Evolutionary conservation across 768 basidiomycete genomes (phyloP).

Genomic region (Saitozyma podzolica): DNA sequence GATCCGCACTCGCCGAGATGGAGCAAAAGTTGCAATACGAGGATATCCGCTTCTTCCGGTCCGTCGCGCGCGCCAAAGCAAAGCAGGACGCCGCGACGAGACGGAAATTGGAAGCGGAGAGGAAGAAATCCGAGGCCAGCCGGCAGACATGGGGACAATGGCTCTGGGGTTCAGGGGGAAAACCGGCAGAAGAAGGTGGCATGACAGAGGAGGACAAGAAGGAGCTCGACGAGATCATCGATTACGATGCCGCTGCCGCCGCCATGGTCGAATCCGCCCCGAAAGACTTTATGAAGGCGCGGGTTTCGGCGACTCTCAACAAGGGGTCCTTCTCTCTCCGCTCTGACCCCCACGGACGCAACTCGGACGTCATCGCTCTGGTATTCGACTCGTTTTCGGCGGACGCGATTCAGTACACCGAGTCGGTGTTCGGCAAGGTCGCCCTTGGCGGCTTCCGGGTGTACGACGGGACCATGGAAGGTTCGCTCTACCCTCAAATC

Average conservation of each 20-base stretch:
- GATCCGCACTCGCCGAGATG: slow-evolving; percentile 59
- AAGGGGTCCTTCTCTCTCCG: slow-evolving; percentile 85
- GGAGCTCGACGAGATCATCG: slow-evolving; percentile 86
- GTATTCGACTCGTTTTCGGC: slow-evolving; percentile 86
- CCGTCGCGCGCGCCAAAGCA: slow-evolving; percentile 82
- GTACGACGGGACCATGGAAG: slow-evolving; percentile 81
- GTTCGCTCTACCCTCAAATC: slow-evolving; percentile 83
- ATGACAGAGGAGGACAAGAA: slow-evolving; percentile 87
- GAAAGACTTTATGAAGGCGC: slow-evolving; percentile 74
- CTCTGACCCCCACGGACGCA: slow-evolving; percentile 64
- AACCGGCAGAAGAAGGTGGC: slow-evolving; percentile 52
- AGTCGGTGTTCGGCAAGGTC: slow-evolving; percentile 80
- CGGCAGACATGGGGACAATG: slow-evolving; percentile 60
- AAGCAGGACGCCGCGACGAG: slow-evolving; percentile 76
- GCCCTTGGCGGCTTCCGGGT: slow-evolving; percentile 83
- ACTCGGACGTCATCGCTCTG: slow-evolving; percentile 75
- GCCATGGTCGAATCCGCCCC: slow-evolving; percentile 65
- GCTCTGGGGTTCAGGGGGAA: slow-evolving; percentile 73
- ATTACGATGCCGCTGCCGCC: slow-evolving; percentile 73
- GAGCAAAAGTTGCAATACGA: slow-evolving; percentile 86
- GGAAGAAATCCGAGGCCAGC: slow-evolving; percentile 63
- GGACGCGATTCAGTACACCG: slow-evolving; percentile 76
- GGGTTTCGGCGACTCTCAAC: slow-evolving; percentile 73
- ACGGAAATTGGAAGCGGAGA: slow-evolving; percentile 68
- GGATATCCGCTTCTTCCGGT: slow-evolving; percentile 95